phyloP scores from a whole-genome alignment of 2,329 filamentous ascomycete genomes.

The Penicillium sp. region DNA sequence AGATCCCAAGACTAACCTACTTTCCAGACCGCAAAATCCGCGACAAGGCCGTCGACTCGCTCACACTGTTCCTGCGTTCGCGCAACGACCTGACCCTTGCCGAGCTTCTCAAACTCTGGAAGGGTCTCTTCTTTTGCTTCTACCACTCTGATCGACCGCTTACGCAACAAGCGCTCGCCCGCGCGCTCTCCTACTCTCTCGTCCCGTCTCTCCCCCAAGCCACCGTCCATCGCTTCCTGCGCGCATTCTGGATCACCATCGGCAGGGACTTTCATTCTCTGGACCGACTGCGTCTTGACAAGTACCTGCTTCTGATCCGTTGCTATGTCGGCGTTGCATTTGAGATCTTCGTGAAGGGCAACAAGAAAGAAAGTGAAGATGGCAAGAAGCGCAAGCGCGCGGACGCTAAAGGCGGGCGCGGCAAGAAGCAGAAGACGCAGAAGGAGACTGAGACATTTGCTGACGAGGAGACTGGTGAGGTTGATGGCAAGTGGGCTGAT shows the following conservation, averaged over 20 bases:
- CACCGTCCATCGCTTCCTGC: slow-evolving; percentile 48
- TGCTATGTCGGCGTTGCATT: slow-evolving; percentile 72
- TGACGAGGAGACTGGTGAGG: slow-evolving; percentile 15
- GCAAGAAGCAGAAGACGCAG: slow-evolving; percentile 30
- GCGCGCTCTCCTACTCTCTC: slow-evolving; percentile 67
- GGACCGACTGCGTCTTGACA: slow-evolving; percentile 78
- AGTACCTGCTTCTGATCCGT: slow-evolving; percentile 81
- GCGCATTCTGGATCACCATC: slow-evolving; percentile 68
- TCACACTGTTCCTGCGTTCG: slow-evolving; percentile 70
- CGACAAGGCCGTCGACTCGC: slow-evolving; percentile 69
- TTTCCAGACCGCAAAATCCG: slow-evolving; percentile 68
- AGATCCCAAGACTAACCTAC: slow-evolving; percentile 5
- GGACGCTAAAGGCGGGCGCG: slow-evolving; percentile 23
- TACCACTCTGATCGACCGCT: slow-evolving; percentile 90
- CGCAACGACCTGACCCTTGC: slow-evolving; percentile 58
- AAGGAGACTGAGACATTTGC: slow-evolving; percentile 17
- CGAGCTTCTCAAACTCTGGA: slow-evolving; percentile 86
- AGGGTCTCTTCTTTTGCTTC: slow-evolving; percentile 84
- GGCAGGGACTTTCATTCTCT: slow-evolving; percentile 65
- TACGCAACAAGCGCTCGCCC: slow-evolving; percentile 79
- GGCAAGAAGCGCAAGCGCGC: slow-evolving; percentile 33
- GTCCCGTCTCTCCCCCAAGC: slow-evolving; percentile 55
- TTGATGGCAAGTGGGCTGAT: slow-evolving; percentile 29
- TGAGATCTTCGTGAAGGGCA: slow-evolving; percentile 35
- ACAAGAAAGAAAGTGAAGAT: slow-evolving; percentile 12